Base-by-base conservation (phyloP, 352 stramenopile species). In the Phytophthora citricola region DNA sequence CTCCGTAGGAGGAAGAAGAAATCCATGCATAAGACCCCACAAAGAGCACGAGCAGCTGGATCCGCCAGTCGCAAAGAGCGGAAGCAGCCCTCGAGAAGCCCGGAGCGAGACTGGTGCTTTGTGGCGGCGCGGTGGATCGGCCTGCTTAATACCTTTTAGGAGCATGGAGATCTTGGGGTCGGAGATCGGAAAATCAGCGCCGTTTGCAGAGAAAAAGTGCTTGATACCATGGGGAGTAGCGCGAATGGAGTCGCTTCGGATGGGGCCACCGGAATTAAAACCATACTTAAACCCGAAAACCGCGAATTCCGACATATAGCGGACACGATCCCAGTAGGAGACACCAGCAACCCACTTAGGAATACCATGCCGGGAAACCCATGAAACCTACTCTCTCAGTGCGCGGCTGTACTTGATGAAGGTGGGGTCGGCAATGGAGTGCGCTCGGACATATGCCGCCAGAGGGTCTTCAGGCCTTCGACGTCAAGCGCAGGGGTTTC, bases 1-100 rank as follows among this genome's bases (percentile, higher is more conserved):
- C 48, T 39, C 22, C 58, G 8, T 5, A 67, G 14, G 15, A 67
- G 59, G 44, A 60, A 67, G 43, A 67, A 44, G 43, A 60, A 67
- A 32, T 40, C 31, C 50, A 39, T 4, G 32, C 32, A 11, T 5
- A 39, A 55, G 4, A 41, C 32, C 27, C 47, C 48, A 40, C 40
- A 29, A 10, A 65, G 47, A 3, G 36, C 57, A 52, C 53, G 46
- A 12, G 8, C 57, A 5, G 17, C 17, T 0, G 57, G 57, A 8
- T 44, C 24, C 1, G 12, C 15, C 9, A 56, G 12, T n/a, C 15
- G 20, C 6, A 65, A 27, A 4, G 36, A 52, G 3, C 36, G n/a
- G 26, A 66, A 59, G 17, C 39, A 59, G 5, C 22, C 12, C 20
- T 66, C 11, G 1, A 66, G 38, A 2, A 66, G 38, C n/a, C 15